Percentiles rank a stretch among this genome's conserved stretches.
Conservation (phyloP, 2,329 filamentous ascomycete genomes). For the Aspergillus cejpii region DNA sequence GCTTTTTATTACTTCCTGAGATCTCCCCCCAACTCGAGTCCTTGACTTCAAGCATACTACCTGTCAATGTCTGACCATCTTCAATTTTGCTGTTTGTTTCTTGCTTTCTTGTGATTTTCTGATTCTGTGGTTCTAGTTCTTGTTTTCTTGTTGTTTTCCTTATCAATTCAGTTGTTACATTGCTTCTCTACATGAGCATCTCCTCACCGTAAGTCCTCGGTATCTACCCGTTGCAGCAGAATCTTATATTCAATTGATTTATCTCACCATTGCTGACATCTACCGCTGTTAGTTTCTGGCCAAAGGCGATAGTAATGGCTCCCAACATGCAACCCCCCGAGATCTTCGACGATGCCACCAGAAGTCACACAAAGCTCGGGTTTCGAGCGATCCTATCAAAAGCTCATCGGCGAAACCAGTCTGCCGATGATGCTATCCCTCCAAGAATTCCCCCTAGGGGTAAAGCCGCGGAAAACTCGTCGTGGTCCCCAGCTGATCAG, state of each 20-base stretch:
- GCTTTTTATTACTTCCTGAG: constrained; percentile 2
- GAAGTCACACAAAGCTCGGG: constrained; percentile 35
- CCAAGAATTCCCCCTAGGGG: constrained; percentile 33
- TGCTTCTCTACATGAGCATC: constrained; percentile 4
- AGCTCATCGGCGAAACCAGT: constrained; percentile 45
- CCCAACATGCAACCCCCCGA: constrained; percentile 25
- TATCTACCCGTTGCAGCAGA: constrained; percentile 6
- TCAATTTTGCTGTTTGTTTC: constrained; percentile 4
- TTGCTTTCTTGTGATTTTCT: constrained; percentile 6
- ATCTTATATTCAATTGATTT: not conserved
- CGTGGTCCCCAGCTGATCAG: constrained; percentile 44
- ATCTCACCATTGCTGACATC: constrained; percentile 2
- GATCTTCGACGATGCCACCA: constrained; percentile 37
- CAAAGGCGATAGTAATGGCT: constrained; percentile 32
- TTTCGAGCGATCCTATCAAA: constrained; percentile 51
- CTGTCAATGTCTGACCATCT: constrained; percentile 1
- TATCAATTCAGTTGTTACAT: not conserved
- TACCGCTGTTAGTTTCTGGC: constrained; percentile 22
- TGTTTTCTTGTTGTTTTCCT: constrained; percentile 3
- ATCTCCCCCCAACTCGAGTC: not conserved
- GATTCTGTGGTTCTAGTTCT: constrained; percentile 1
- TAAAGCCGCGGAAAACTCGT: constrained; percentile 35
- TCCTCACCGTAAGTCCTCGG: constrained; percentile 14
- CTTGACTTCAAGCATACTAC: not conserved
- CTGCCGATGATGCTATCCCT: constrained; percentile 26